phyloP scores from a whole-genome alignment of 2,329 filamentous ascomycete genomes.

The Elsinoe ampelina region DNA sequence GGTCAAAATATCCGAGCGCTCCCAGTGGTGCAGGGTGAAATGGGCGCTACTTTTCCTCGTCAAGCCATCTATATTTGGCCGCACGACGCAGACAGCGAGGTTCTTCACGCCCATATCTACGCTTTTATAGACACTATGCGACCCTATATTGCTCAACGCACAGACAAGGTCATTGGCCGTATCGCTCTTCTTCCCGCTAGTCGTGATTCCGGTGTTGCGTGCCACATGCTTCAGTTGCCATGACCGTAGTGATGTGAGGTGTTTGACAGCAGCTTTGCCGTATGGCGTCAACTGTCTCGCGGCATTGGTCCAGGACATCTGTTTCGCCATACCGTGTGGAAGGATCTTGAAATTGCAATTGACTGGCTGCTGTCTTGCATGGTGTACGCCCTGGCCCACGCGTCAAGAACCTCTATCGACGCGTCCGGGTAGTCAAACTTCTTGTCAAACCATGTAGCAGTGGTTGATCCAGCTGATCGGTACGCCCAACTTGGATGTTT shows the following conservation, averaged over 20 bases:
- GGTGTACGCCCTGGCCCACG: no score
- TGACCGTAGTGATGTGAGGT: conserved; percentile 39
- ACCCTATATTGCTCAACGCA: conserved; percentile 26
- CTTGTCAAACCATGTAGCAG: no score
- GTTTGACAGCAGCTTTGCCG: conserved; percentile 13
- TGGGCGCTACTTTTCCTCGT: background rate
- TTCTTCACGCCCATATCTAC: conserved; percentile 82
- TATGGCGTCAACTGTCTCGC: background rate
- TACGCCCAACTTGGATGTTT: no score
- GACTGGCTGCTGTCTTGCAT: no score
- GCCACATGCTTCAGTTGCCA: conserved; percentile 51
- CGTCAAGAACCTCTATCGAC: no score
- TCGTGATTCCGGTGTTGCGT: conserved; percentile 49
- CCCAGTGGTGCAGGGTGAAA: conserved; percentile 29
- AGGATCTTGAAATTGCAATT: background rate
- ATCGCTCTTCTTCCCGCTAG: conserved; percentile 51
- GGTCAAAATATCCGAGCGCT: conserved; percentile 22
- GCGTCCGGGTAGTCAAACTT: no score
- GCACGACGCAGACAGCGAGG: conserved; percentile 58
- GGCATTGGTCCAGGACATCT: background rate
- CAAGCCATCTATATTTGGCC: conserved; percentile 16
- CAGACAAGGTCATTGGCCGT: conserved; percentile 36
- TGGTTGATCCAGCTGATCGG: no score
- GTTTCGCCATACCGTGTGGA: background rate
- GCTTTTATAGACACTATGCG: conserved; percentile 43